These are phyloP conservation scores for Colletotrichum sp. DNA, from an alignment of 2,329 filamentous ascomycete genomes.

Conservation along the genomic window DNA sequence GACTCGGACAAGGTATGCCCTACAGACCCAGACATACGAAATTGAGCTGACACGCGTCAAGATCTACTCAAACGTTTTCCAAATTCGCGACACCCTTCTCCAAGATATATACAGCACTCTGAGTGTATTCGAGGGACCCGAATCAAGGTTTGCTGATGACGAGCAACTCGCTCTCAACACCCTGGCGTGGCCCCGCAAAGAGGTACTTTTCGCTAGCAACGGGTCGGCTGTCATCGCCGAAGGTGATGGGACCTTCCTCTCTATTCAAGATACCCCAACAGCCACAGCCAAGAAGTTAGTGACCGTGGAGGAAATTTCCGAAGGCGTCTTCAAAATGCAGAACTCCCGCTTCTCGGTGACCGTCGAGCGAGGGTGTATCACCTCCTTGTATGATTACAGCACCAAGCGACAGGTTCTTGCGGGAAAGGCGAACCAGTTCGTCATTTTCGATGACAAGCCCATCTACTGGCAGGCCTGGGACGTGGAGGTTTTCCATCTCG, in stretches of 20 bases:
- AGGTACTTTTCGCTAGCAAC: slow-evolving; percentile 49
- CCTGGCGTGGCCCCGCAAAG: slow-evolving; percentile 63
- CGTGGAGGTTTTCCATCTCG: slow-evolving; percentile 71
- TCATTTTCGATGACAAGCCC: slow-evolving; percentile 73
- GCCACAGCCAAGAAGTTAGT: neutral
- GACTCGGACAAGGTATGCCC: slow-evolving; percentile 61
- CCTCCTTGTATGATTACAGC: slow-evolving; percentile 63
- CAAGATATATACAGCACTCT: neutral
- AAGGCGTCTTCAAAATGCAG: slow-evolving; percentile 59
- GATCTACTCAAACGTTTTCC: neutral
- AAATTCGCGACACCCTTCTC: neutral
- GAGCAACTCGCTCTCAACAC: slow-evolving; percentile 67
- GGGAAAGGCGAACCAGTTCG: slow-evolving; percentile 67
- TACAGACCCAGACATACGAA: too few species aligned
- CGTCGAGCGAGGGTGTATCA: slow-evolving; percentile 64
- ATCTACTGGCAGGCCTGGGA: slow-evolving; percentile 78
- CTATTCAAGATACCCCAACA: slow-evolving; percentile 23
- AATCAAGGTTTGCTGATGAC: slow-evolving; percentile 61
- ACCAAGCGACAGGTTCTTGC: slow-evolving; percentile 63
- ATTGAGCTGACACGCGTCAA: neutral
- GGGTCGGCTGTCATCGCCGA: slow-evolving; percentile 24
- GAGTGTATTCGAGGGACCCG: neutral
- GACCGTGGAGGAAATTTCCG: slow-evolving; percentile 49
- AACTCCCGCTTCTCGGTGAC: slow-evolving; percentile 61
- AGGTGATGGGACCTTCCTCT: slow-evolving; percentile 27